Percentiles rank a stretch among this genome's conserved stretches.
phyloP scores from a whole-genome alignment of 306 rosid genomes.

The Dicorynia guianensis region DNA sequence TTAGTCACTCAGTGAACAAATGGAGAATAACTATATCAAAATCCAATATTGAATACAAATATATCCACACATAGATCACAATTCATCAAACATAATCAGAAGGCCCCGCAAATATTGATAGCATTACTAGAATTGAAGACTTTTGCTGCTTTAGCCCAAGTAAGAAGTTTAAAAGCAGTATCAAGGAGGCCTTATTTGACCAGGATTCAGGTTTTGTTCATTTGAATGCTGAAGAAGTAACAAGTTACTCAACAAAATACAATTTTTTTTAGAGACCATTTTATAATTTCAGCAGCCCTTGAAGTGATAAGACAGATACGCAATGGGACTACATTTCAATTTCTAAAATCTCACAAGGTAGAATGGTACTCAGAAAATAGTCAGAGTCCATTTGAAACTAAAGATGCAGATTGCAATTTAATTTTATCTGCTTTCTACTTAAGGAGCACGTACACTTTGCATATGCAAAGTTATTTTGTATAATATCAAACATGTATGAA shows the following conservation, averaged over 20 bases:
- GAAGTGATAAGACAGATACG: not conserved
- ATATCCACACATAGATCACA: no score
- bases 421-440: not conserved
- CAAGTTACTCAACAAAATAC: not conserved
- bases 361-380: not conserved
- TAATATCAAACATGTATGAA: slow-evolving; percentile 11
- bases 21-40: no score
- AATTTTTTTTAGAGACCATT: not conserved
- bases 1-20: no score
- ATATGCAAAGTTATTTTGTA: slow-evolving; percentile 13
- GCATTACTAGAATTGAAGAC: no score
- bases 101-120: no score
- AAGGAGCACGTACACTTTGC: not conserved
- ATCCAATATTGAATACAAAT: no score
- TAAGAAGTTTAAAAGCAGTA: not conserved
- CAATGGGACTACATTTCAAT: not conserved
- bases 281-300: not conserved
- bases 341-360: not conserved
- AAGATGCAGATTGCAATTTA: slow-evolving; percentile 16
- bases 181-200: not conserved
- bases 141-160: no score
- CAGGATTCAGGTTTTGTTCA: not conserved
- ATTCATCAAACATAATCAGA: no score
- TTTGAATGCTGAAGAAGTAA: slow-evolving; percentile 1
- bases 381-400: slow-evolving; percentile 12